Percentiles rank a stretch among this genome's conserved stretches.
phyloP scores from a whole-genome alignment of 345 rosid genomes.

The Barbarea vulgaris region DNA sequence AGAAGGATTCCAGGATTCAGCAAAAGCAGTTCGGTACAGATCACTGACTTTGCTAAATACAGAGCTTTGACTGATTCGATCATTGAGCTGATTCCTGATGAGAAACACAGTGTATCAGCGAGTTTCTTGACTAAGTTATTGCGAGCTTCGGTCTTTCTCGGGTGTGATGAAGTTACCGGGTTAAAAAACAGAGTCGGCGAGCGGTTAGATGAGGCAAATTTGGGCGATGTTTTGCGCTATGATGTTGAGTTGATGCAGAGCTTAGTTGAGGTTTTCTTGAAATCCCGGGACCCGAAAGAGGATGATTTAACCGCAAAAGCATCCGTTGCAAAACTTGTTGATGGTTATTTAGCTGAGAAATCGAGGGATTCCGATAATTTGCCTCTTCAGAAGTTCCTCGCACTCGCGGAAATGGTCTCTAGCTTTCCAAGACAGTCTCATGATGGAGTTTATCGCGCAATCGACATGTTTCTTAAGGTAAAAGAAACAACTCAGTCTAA shows the following conservation, averaged over 20 bases:
- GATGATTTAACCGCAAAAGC: conserved; percentile 45
- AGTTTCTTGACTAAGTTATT: conserved; percentile 67
- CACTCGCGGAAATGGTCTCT: conserved; percentile 53
- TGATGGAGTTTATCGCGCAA: conserved; percentile 70
- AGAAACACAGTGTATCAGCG: conserved; percentile 49
- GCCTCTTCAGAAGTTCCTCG: conserved; percentile 46
- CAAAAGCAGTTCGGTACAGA: conserved; percentile 51
- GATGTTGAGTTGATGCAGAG: conserved; percentile 64
- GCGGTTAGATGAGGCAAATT: conserved; percentile 56
- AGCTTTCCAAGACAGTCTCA: conserved; percentile 60
- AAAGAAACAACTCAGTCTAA: not conserved
- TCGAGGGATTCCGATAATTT: conserved; percentile 58
- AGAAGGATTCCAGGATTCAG: conserved; percentile 70
- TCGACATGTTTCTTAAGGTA: conserved; percentile 82
- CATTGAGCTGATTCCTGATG: conserved; percentile 57
- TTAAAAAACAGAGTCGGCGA: conserved; percentile 55
- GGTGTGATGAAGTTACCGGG: conserved; percentile 53
- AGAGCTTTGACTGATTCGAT: conserved; percentile 60
- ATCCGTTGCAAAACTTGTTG: conserved; percentile 59
- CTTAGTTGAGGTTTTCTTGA: conserved; percentile 55
- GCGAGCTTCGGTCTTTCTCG: conserved; percentile 57
- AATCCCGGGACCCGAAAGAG: conserved; percentile 26
- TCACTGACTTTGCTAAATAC: conserved; percentile 51
- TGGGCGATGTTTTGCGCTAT: conserved; percentile 54
- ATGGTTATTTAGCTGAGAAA: conserved; percentile 70